Percentiles rank a stretch among this genome's conserved stretches.
Evolutionary conservation across 1,139 yeast species (phyloP).

Genomic region (Lodderomyces margitis): DNA sequence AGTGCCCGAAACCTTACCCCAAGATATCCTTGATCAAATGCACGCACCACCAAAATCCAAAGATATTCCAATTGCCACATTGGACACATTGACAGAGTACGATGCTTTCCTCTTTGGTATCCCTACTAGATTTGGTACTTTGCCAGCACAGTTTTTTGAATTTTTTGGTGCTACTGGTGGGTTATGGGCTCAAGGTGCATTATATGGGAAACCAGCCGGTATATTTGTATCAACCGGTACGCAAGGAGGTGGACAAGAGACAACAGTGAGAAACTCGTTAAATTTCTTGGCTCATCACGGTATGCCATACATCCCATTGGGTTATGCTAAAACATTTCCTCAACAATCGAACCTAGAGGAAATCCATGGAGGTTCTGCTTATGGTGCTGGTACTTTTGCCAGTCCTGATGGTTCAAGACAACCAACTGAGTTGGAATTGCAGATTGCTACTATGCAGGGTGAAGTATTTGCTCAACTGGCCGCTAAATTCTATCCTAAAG

Average conservation of each 20-base stretch:
- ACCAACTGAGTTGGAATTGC: constrained; percentile 39
- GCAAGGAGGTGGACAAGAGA: constrained; percentile 50
- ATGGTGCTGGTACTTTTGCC: constrained; percentile 53
- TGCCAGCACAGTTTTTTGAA: constrained; percentile 45
- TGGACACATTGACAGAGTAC: constrained; percentile 35
- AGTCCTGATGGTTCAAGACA: constrained; percentile 49
- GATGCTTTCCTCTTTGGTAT: constrained; percentile 51
- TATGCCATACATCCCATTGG: constrained; percentile 49
- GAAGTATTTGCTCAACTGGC: constrained; percentile 36
- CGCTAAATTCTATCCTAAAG: constrained; percentile 19
- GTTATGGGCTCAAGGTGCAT: constrained; percentile 50
- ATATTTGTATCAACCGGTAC: constrained; percentile 46
- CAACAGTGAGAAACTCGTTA: constrained; percentile 36
- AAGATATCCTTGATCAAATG: constrained; percentile 37
- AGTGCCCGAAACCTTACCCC: constrained; percentile 47
- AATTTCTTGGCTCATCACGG: constrained; percentile 50
- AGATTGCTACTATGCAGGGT: constrained; percentile 44
- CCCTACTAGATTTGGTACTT: constrained; percentile 50
- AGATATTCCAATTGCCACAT: constrained; percentile 38
- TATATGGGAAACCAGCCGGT: constrained; percentile 48
- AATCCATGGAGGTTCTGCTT: constrained; percentile 48
- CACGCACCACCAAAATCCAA: constrained; percentile 42
- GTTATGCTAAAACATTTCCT: constrained; percentile 37
- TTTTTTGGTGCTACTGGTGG: constrained; percentile 50
- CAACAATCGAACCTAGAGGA: constrained; percentile 33